Evolutionary conservation across 2,329 filamentous ascomycete genomes (phyloP).

Genomic region (Geoglossum cookeanum): DNA sequence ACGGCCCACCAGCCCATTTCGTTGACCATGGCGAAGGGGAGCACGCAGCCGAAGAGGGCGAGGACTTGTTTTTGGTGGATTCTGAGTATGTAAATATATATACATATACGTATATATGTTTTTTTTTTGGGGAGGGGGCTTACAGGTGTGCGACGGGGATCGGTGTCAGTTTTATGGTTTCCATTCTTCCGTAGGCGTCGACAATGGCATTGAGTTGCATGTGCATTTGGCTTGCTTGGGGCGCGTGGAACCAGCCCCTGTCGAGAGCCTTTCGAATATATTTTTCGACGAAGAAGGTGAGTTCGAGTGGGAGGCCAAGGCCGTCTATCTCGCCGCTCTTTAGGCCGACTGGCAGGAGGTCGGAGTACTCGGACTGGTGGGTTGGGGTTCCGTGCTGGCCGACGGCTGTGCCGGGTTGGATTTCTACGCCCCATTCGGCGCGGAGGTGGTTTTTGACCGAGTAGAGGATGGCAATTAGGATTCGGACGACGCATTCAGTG

Average conservation of each 20-base stretch:
- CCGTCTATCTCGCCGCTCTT: constrained; percentile 38
- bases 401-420: constrained; percentile 13
- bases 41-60: constrained; percentile 37
- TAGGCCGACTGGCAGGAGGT: constrained; percentile 29
- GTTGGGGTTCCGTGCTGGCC: constrained; percentile 17
- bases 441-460: constrained; percentile 45
- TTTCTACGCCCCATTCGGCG: constrained; percentile 37
- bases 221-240: constrained; percentile 37
- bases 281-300: constrained; percentile 38
- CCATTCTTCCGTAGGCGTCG: constrained; percentile 42
- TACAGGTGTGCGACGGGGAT: constrained; percentile 42
- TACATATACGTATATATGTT: neutral
- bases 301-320: constrained; percentile 38
- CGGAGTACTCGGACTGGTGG: constrained; percentile 28
- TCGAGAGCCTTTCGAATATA: constrained; percentile 38
- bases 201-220: constrained; percentile 36
- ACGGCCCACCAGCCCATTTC: constrained; percentile 45
- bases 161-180: constrained; percentile 44
- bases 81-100: constrained; percentile 12
- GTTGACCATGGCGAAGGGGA: constrained; percentile 44
- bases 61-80: constrained; percentile 47
- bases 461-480: constrained; percentile 41
- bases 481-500: constrained; percentile 37
- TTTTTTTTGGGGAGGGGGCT: constrained; percentile 6
- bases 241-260: constrained; percentile 39